Evolutionary conservation across 306 rosid genomes (phyloP).

Genomic region (Arachis hypogaea): DNA sequence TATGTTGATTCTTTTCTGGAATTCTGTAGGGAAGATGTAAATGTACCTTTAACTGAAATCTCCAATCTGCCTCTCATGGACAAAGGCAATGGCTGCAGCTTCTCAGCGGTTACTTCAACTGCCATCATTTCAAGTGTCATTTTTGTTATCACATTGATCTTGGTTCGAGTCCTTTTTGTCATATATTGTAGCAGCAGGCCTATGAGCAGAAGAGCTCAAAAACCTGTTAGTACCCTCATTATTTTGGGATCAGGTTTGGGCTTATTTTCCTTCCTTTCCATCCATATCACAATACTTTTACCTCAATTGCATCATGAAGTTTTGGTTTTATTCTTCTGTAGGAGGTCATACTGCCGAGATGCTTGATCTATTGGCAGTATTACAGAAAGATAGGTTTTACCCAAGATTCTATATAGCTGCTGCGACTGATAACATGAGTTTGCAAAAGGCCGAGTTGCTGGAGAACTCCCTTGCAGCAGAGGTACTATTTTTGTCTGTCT

Average conservation of each 20-base stretch:
- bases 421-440: constrained; percentile 93
- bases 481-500: constrained; percentile 47
- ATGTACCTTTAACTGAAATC: constrained; percentile 34
- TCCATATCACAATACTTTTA: constrained; percentile 27
- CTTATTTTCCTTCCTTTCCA: constrained; percentile 29
- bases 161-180: constrained; percentile 50
- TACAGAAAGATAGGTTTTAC: constrained; percentile 63
- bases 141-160: constrained; percentile 39
- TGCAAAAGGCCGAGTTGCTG: constrained; percentile 73
- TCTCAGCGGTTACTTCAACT: constrained; percentile 39
- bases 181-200: constrained; percentile 40
- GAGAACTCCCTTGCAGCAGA: constrained; percentile 52
- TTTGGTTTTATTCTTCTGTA: constrained; percentile 30
- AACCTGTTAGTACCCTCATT: constrained; percentile 52
- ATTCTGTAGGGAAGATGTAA: constrained; percentile 27
- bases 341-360: constrained; percentile 98
- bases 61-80: constrained; percentile 45
- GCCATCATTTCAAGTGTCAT: constrained; percentile 35
- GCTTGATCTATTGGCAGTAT: constrained; percentile 77
- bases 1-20: constrained; percentile 15
- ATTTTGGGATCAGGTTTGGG: constrained; percentile 64
- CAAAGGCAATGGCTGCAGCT: constrained; percentile 40
- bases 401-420: constrained; percentile 86
- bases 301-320: not conserved
- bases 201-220: constrained; percentile 37